Conservation (phyloP, 371 early-diverging fungal genomes). For the Mucor mucedo region DNA sequence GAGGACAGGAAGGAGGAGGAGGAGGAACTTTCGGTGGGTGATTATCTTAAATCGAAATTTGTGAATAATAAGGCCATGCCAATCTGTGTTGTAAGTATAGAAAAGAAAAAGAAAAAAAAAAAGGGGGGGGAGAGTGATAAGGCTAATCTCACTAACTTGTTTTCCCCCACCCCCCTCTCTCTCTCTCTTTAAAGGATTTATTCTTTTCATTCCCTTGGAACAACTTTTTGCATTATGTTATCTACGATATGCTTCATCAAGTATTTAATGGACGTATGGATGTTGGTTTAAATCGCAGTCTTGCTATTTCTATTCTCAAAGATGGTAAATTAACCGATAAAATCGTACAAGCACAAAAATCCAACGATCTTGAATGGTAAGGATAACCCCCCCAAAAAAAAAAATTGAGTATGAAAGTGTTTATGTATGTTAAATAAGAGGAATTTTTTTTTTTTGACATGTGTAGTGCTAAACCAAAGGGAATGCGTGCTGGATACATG, state of each 20-base stretch:
- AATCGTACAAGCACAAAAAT: constrained; percentile 75
- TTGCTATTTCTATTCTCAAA: constrained; percentile 79
- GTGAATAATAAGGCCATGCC: constrained; percentile 67
- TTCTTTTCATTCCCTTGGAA: constrained; percentile 93
- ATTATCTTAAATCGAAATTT: constrained; percentile 68
- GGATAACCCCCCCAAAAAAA: background rate
- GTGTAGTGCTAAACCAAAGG: constrained; percentile 73
- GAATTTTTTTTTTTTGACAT: background rate
- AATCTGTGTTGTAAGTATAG: constrained; percentile 47
- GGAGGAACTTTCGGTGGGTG: constrained; percentile 44
- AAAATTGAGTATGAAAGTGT: background rate
- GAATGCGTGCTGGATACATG: constrained; percentile 94
- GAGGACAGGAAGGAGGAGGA: background rate
- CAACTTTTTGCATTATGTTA: constrained; percentile 95
- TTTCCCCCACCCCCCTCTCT: no score
- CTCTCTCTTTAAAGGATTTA: constrained; percentile 55
- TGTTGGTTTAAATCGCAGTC: constrained; percentile 62
- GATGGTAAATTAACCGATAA: constrained; percentile 81
- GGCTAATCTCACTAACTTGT: background rate
- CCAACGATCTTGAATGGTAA: constrained; percentile 43
- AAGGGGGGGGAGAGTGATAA: background rate
- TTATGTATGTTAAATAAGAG: background rate
- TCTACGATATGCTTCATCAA: constrained; percentile 95
- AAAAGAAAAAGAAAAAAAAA: background rate
- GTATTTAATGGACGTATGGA: constrained; percentile 83